Percentiles rank a stretch among this genome's conserved stretches.
These are phyloP conservation scores for Teratosphaeria viscida DNA, from an alignment of 2,329 filamentous ascomycete species.

Conservation along the genomic window DNA sequence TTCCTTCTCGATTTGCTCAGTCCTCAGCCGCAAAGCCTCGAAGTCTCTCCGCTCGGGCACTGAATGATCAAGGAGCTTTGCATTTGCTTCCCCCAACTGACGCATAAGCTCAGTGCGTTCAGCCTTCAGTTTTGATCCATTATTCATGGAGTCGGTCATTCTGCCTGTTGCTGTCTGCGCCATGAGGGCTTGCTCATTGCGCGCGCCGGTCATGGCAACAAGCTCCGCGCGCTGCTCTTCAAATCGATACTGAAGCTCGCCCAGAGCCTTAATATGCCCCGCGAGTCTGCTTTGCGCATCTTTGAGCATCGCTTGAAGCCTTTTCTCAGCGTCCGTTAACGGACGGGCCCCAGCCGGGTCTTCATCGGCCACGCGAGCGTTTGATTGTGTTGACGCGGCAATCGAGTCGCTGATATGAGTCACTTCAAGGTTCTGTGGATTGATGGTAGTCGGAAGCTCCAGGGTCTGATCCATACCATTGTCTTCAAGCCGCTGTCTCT, in stretches of 20 bases:
- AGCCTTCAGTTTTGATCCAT: constrained; percentile 13
- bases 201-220: constrained; percentile 14
- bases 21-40: constrained; percentile 14
- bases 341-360: not conserved
- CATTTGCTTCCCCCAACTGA: constrained; percentile 21
- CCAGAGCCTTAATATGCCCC: constrained; percentile 20
- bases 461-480: not conserved
- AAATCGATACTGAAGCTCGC: constrained; percentile 23
- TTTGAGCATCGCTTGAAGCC: constrained; percentile 13
- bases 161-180: constrained; percentile 15
- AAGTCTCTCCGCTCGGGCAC: constrained; percentile 25
- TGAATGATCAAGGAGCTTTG: constrained; percentile 16
- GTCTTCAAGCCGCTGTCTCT: constrained; percentile 17
- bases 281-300: constrained; percentile 15
- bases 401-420: constrained; percentile 35
- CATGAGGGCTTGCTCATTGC: constrained; percentile 16
- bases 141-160: constrained; percentile 10
- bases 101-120: constrained; percentile 19
- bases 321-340: constrained; percentile 10
- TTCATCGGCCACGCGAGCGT: not conserved
- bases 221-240: constrained; percentile 23
- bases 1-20: constrained; percentile 14
- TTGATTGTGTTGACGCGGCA: constrained; percentile 17
- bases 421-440: constrained; percentile 25
- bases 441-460: constrained; percentile 18